These are phyloP conservation scores for Buxus sempervirens DNA, from an alignment of 164 flowering plant species.

Conservation along the genomic window DNA sequence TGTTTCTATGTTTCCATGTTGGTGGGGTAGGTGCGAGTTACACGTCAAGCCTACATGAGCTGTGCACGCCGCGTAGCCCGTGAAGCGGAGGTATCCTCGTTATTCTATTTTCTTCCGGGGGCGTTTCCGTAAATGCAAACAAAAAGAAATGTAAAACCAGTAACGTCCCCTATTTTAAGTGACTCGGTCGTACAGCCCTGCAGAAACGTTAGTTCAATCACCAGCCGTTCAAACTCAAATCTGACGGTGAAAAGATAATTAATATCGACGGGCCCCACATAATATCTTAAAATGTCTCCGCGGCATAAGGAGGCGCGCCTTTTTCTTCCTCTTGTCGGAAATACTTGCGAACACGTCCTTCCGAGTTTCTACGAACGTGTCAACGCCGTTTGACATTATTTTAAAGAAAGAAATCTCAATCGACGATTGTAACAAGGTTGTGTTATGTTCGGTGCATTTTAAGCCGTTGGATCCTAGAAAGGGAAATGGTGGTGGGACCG, in stretches of 20 bases:
- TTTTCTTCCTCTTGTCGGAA: neutral
- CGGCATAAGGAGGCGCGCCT: neutral
- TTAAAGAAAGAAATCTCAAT: no score
- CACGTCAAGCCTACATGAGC: no score
- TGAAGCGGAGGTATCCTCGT: no score
- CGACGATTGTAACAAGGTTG: neutral
- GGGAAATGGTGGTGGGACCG: neutral
- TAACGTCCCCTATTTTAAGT: neutral
- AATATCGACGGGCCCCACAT: neutral
- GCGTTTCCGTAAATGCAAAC: no score
- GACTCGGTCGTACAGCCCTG: neutral
- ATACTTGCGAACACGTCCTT: neutral
- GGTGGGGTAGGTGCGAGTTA: no score
- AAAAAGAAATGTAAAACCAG: no score
- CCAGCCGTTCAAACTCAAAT: neutral
- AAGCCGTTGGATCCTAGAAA: neutral
- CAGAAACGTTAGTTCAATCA: neutral
- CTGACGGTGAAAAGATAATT: neutral
- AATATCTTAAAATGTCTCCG: neutral
- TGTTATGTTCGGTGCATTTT: neutral
- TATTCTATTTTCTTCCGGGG: no score
- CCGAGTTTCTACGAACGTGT: neutral
- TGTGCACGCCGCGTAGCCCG: no score
- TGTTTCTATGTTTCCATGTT: no score
- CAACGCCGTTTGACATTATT: neutral